Conservation (phyloP, 495 filamentous ascomycete genomes). For the Penicillium argentinense region DNA sequence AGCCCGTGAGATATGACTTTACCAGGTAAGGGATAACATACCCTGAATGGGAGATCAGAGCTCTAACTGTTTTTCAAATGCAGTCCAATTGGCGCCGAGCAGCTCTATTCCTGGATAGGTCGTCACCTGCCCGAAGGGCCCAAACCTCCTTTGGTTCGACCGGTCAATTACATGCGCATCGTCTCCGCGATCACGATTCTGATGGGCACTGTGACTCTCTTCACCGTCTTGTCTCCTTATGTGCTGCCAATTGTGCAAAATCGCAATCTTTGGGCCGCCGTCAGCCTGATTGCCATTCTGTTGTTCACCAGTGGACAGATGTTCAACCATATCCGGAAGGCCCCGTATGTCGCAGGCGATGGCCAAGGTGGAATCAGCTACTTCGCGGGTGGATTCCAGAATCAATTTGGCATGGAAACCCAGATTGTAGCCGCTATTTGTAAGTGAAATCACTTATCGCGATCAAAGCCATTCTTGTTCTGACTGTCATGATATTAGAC, state of each 20-base stretch:
- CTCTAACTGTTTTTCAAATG: too few species aligned
- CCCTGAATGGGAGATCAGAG: too few species aligned
- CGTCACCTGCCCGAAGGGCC: conserved; percentile 74
- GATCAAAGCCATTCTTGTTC: conserved; percentile 12
- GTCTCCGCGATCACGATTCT: conserved; percentile 63
- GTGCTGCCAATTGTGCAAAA: conserved; percentile 85
- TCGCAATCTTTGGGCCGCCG: conserved; percentile 88
- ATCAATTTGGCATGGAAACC: conserved; percentile 92
- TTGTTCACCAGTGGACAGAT: conserved; percentile 97
- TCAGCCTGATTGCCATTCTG: conserved; percentile 86
- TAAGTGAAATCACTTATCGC: conserved; percentile 52
- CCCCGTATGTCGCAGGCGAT: conserved; percentile 90
- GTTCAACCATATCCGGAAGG: conserved; percentile 98
- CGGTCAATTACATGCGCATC: conserved; percentile 82
- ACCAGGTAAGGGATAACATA: conserved; percentile 82
- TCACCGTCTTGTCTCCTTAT: conserved; percentile 78
- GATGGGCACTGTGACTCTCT: conserved; percentile 64
- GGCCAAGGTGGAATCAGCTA: conserved; percentile 85
- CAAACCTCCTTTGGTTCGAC: conserved; percentile 74
- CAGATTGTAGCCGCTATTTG: conserved; percentile 95
- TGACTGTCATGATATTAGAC: too few species aligned
- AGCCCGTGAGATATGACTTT: conserved; percentile 86
- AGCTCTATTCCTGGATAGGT: conserved; percentile 73
- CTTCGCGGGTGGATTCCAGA: conserved; percentile 92
- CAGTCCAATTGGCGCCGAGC: conserved; percentile 73